Base-by-base conservation (phyloP, 2,329 filamentous ascomycete genomes). In the Coleophoma cylindrospora region DNA sequence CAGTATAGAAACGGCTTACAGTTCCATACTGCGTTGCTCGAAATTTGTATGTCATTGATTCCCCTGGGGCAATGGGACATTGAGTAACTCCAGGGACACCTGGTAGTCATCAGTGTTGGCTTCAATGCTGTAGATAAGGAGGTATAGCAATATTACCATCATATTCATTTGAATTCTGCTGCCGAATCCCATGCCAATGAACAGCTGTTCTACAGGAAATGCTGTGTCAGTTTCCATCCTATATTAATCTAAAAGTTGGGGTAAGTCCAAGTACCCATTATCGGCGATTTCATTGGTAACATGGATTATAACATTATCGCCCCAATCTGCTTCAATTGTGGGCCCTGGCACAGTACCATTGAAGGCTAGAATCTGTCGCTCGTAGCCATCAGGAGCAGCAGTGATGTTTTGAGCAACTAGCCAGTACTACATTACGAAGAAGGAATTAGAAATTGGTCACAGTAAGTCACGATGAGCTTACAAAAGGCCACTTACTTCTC, bases 151-250 rank as follows among this genome's bases (percentile, higher is more conserved):
- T 65, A 0, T 66, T 66, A 11, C 71, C 71, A 50, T 74, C 71
- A 56, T 66, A 63, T 34, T 70, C 27, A 43, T 65, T 64, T 33
- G 64, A 64, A 33, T 67, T 61, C 10, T 69, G 58, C 52, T 73
- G 69, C 9, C 70, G 60, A 14, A 76, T 55, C 21, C 74, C 74
- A 52, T 77, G 74, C 67, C 69, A 77, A 52, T 77, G 74, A 13
- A 77, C 66, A 4, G 68, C 64, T 6, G 73, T 76, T 15, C 73
- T 40, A 37, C n/a, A 37, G n/a, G 34, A 37, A n/a, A 37, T 37
- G n/a, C 34, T 2, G 3, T 3, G 34, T 37, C 4, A 37, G 34
- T n/a, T 37, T 37, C 34, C n/a, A 37, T 4, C 12, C 34, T 8
- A 43, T 15, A 40, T 59, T 59, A 3, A 19, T 19, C n/a, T 19